phyloP scores from a whole-genome alignment of 1,284 basidiomycete species.

The Fomitiporia mediterranea region DNA sequence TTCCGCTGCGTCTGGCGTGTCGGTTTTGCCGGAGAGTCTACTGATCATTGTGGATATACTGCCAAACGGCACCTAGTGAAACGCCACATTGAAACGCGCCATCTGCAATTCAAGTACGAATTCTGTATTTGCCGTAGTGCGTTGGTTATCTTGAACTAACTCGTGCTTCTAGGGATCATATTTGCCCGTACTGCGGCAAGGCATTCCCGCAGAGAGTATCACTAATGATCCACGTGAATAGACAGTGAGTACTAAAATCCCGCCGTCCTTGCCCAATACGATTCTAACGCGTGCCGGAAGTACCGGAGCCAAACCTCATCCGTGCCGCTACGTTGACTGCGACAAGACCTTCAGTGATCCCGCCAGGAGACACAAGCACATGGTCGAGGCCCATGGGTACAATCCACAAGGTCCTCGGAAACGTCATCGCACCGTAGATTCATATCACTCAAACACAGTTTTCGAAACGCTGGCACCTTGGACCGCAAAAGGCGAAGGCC shows the following conservation, averaged over 20 bases:
- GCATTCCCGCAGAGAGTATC: slow-evolving; percentile 58
- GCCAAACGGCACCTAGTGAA: slow-evolving; percentile 65
- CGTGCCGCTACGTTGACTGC: slow-evolving; percentile 47
- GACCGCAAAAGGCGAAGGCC: neutral
- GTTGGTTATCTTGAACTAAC: slow-evolving; percentile 13
- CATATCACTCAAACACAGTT: slow-evolving; percentile 20
- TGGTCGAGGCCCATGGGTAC: slow-evolving; percentile 49
- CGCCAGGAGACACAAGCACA: slow-evolving; percentile 56
- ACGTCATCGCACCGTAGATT: slow-evolving; percentile 32
- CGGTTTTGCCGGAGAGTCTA: slow-evolving; percentile 14
- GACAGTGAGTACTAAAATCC: slow-evolving; percentile 42
- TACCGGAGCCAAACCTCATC: slow-evolving; percentile 51
- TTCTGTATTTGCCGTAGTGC: slow-evolving; percentile 17
- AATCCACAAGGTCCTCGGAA: slow-evolving; percentile 40
- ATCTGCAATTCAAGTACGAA: slow-evolving; percentile 55
- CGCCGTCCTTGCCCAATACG: slow-evolving; percentile 18
- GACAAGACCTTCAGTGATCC: slow-evolving; percentile 55
- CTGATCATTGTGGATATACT: slow-evolving; percentile 42
- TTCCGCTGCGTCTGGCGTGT: slow-evolving; percentile 29
- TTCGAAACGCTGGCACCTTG: slow-evolving; percentile 15
- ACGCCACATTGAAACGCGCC: slow-evolving; percentile 60
- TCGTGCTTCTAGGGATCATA: slow-evolving; percentile 40
- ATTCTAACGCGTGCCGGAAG: slow-evolving; percentile 30
- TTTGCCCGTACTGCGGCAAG: slow-evolving; percentile 51
- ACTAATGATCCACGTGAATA: slow-evolving; percentile 54